Base-by-base conservation (phyloP, 345 rosid genomes). In the Ricinus communis region DNA sequence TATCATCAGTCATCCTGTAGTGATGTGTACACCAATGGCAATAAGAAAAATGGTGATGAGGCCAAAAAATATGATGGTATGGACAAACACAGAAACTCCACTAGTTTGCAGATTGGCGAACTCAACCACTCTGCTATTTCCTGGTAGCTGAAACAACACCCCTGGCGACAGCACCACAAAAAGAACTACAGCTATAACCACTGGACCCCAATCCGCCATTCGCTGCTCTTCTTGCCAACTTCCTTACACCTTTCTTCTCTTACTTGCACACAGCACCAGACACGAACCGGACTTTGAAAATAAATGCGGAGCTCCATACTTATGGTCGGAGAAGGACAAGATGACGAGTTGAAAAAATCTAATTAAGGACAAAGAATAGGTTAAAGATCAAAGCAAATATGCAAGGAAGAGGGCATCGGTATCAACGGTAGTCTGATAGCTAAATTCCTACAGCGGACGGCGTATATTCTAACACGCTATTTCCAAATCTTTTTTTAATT, bases 131-230 rank as follows among this genome's bases (percentile, higher is more conserved):
- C 71, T 24, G 47, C 65, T 38, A 2, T 65, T 56, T 1, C 70
- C 65, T 22, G 65, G 65, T 3, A 72, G 58, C 59, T 72, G 70
- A 25, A 65, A 72, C 45, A 72, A 22, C 30, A 65, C 36, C 1
- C 60, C 60, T 8, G 71, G 31, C 4, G 64, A 65, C 21, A 65
- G 11, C 27, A 73, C 40, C 18, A 66, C 65, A 16, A 73, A 66
- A 51, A 73, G 71, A 46, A 49, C 43, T 51, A 66, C 46, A 1
- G 66, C 66, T 8, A 49, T 38, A 3, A 73, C 53, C 27, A 73
- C 76, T 16, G 71, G 53, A 6, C 66, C 71, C 76, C 76, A 73
- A 13, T 49, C 71, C n/a, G 58, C 76, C 76, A 65, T 72, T 57
- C 6, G 38, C 38, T 33, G 6, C 38, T 33, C 38, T 33, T 33